Conservation (phyloP, 1,139 yeast genomes). For the Taphrina pruni region DNA sequence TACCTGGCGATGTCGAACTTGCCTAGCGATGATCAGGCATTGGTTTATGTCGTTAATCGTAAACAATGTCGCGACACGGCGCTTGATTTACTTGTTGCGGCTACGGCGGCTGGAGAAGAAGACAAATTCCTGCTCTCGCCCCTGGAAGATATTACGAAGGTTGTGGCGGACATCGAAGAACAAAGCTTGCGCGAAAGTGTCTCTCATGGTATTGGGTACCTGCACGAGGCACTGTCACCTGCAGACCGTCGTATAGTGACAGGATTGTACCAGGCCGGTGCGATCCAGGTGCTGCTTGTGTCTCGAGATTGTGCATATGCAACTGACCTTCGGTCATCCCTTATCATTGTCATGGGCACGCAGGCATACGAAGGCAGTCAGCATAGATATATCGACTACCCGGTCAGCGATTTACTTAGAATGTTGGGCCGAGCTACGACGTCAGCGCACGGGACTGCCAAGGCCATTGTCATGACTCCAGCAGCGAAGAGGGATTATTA, state of each 20-base stretch:
- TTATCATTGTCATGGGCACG: constrained; percentile 73
- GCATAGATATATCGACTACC: constrained; percentile 70
- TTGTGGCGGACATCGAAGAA: constrained; percentile 56
- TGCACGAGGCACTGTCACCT: constrained; percentile 64
- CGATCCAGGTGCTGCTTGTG: constrained; percentile 62
- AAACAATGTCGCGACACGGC: constrained; percentile 63
- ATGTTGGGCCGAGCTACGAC: constrained; percentile 39
- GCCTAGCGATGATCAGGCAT: constrained; percentile 52
- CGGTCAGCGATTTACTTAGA: constrained; percentile 62
- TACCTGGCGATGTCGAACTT: constrained; percentile 51
- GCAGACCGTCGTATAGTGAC: constrained; percentile 64
- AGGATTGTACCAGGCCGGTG: constrained; percentile 59
- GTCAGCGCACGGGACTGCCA: constrained; percentile 42
- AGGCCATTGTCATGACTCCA: constrained; percentile 65
- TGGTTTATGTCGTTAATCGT: constrained; percentile 66
- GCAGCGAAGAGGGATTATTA: constrained; percentile 66
- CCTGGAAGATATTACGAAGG: constrained; percentile 55
- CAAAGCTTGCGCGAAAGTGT: constrained; percentile 56
- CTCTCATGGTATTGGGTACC: constrained; percentile 70
- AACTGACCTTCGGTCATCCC: constrained; percentile 59
- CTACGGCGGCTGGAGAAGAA: constrained; percentile 53
- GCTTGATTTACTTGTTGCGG: constrained; percentile 55
- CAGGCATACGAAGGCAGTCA: constrained; percentile 75
- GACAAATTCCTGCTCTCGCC: constrained; percentile 53
- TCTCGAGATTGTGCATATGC: constrained; percentile 62